Conservation (phyloP, 352 stramenopile genomes). For the Phytophthora litchii region DNA sequence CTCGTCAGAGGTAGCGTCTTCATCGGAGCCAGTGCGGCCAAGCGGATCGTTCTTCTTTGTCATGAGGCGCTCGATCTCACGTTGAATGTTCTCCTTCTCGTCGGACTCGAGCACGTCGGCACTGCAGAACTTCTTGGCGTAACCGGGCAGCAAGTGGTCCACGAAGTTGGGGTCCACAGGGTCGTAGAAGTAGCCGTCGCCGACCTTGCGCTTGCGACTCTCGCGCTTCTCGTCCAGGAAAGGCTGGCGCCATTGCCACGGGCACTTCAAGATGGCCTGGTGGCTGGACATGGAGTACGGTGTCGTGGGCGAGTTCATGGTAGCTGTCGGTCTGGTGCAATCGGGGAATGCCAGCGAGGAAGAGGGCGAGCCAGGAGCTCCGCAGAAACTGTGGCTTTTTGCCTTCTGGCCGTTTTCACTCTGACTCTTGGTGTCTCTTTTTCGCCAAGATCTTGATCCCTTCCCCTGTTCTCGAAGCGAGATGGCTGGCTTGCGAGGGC, state of each 20-base stretch:
- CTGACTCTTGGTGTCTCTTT: slow-evolving; percentile 42
- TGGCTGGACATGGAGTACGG: slow-evolving; percentile 58
- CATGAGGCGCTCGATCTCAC: slow-evolving; percentile 83
- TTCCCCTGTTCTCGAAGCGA: slow-evolving; percentile 42
- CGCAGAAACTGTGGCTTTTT: slow-evolving; percentile 15
- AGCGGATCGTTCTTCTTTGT: slow-evolving; percentile 65
- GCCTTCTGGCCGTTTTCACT: slow-evolving; percentile 26
- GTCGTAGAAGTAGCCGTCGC: slow-evolving; percentile 85
- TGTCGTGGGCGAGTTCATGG: slow-evolving; percentile 62
- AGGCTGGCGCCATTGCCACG: slow-evolving; percentile 86
- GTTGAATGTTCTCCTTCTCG: slow-evolving; percentile 84
- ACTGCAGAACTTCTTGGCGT: slow-evolving; percentile 82
- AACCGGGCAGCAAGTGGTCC: slow-evolving; percentile 78
- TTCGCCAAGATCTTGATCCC: slow-evolving; percentile 39
- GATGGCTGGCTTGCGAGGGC: slow-evolving; percentile 22
- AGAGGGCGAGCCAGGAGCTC: slow-evolving; percentile 6
- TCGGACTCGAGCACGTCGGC: slow-evolving; percentile 68
- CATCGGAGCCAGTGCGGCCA: slow-evolving; percentile 31
- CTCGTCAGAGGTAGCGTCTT: slow-evolving; percentile 29
- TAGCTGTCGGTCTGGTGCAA: not conserved
- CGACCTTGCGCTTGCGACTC: slow-evolving; percentile 84
- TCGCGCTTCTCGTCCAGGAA: slow-evolving; percentile 86
- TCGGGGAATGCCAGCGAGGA: slow-evolving; percentile 10
- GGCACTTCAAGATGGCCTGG: slow-evolving; percentile 89
- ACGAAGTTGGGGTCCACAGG: slow-evolving; percentile 87